phyloP scores from a whole-genome alignment of 177 flowering plant species.

The Vitis hybrid region DNA sequence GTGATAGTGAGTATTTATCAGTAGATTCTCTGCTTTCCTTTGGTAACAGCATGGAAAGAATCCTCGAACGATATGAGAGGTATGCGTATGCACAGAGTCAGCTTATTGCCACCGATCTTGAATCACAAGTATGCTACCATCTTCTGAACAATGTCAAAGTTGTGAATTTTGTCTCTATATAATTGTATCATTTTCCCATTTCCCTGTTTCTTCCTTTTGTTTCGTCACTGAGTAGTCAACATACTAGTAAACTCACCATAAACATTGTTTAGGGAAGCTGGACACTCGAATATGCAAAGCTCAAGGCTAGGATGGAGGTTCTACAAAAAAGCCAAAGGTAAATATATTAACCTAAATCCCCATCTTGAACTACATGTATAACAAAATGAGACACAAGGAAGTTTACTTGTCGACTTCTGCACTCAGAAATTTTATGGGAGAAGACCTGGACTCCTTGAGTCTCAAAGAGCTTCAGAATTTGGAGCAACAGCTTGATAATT shows the following conservation, averaged over 20 bases:
- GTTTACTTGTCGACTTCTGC: slow-evolving; percentile 4
- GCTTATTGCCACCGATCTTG: slow-evolving; percentile 25
- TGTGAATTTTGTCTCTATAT: too few relatives aligned
- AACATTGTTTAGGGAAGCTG: slow-evolving; percentile 34
- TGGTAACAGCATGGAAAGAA: slow-evolving; percentile 51
- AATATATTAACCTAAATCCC: too few relatives aligned
- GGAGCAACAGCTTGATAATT: slow-evolving; percentile 61
- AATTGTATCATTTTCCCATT: neutral
- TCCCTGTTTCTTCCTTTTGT: neutral
- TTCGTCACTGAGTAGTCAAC: neutral
- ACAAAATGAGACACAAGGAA: neutral
- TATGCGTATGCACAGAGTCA: slow-evolving; percentile 44
- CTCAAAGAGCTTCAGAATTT: slow-evolving; percentile 57
- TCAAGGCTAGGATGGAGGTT: slow-evolving; percentile 51
- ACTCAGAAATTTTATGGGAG: slow-evolving; percentile 55
- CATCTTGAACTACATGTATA: neutral
- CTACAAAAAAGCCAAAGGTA: slow-evolving; percentile 44
- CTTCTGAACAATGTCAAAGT: neutral
- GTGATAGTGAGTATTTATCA: neutral
- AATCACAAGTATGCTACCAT: slow-evolving; percentile 28
- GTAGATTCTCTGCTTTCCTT: neutral
- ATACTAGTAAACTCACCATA: neutral
- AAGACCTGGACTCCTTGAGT: slow-evolving; percentile 47
- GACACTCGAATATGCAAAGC: slow-evolving; percentile 48
- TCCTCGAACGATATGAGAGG: slow-evolving; percentile 43